These are phyloP conservation scores for Turnera subulata DNA, from an alignment of 345 rosid species.

Conservation along the genomic window DNA sequence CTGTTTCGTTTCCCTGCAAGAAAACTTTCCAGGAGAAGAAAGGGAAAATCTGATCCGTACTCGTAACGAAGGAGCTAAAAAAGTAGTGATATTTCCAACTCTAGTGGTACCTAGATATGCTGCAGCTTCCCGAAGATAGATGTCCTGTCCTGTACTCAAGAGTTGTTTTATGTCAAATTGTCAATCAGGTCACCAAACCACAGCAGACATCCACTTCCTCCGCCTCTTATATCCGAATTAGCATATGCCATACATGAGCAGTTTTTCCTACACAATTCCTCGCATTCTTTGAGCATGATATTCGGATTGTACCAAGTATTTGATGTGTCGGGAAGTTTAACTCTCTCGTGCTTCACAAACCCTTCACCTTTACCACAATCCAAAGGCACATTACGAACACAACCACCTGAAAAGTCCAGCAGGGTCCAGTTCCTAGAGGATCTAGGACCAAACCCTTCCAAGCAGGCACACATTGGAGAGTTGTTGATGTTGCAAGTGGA, in stretches of 20 bases:
- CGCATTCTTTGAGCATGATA: no score
- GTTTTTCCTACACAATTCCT: no score
- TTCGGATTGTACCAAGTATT: no score
- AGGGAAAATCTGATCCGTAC: no score
- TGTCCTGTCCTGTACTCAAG: constrained; percentile 9
- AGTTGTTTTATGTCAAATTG: neutral
- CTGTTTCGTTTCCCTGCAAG: no score
- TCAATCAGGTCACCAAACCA: constrained; percentile 24
- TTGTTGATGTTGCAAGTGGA: neutral
- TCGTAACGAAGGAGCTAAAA: no score
- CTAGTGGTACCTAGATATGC: constrained; percentile 20
- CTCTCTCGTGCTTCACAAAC: neutral
- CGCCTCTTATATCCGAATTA: constrained; percentile 10
- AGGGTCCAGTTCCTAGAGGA: neutral
- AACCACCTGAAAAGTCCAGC: neutral
- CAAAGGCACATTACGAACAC: neutral
- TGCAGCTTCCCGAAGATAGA: constrained; percentile 19
- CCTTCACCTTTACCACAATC: neutral
- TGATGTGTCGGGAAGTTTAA: no score
- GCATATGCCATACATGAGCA: constrained; percentile 12
- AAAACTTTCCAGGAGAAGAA: no score
- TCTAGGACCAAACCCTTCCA: neutral
- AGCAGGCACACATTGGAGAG: neutral
- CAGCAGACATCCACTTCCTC: constrained; percentile 20
- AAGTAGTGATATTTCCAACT: no score